These are phyloP conservation scores for Stygiomarasmius scandens DNA, from an alignment of 1,284 basidiomycete genomes.

Conservation along the genomic window DNA sequence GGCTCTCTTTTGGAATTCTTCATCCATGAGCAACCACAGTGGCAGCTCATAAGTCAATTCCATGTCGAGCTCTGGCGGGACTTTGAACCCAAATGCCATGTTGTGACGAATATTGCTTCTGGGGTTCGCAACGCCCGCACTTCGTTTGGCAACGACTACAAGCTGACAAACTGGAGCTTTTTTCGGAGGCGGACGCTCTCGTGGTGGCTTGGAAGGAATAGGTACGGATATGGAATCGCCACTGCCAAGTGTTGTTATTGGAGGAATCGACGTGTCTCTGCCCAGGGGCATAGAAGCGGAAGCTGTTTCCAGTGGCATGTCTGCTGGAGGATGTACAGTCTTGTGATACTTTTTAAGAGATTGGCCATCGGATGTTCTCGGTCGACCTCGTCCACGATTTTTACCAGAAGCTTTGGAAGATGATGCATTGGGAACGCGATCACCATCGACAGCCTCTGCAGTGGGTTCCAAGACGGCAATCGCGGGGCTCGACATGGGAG, in stretches of 20 bases:
- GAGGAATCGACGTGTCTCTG: constrained; percentile 15
- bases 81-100: constrained; percentile 31
- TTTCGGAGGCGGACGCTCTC: constrained; percentile 44
- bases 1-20: constrained; percentile 10
- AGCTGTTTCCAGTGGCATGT: constrained; percentile 13
- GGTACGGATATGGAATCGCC: constrained; percentile 17
- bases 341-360: constrained; percentile 22
- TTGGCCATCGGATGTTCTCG: not conserved
- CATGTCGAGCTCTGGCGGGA: constrained; percentile 48
- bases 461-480: constrained; percentile 13
- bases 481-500: constrained; percentile 28
- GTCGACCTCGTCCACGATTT: not conserved
- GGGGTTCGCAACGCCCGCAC: not conserved
- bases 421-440: not conserved
- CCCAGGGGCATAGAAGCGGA: constrained; percentile 4
- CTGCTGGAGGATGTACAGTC: constrained; percentile 8
- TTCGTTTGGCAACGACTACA: constrained; percentile 11
- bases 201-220: constrained; percentile 23
- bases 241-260: constrained; percentile 12
- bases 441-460: not conserved
- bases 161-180: not conserved
- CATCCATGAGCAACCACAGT: constrained; percentile 38
- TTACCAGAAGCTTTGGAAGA: not conserved
- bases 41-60: constrained; percentile 52
- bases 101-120: constrained; percentile 10